Base-by-base conservation (phyloP, 495 filamentous ascomycete species). In the Lichina pygmaea region DNA sequence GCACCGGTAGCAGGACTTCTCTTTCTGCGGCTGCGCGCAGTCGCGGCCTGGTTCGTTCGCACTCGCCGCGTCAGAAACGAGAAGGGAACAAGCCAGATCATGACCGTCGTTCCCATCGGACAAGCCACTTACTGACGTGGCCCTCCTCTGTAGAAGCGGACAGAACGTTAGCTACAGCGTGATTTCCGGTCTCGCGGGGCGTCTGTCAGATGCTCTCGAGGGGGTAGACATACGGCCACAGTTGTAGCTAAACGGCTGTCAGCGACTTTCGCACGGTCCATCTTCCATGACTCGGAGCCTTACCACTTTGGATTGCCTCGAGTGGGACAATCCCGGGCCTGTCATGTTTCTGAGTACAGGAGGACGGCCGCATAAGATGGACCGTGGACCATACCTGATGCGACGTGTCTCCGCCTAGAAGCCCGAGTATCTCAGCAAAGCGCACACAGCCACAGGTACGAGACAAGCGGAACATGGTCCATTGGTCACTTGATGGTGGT, bases 1-100 rank as follows among this genome's bases (percentile, higher is more conserved):
- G 67, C 86, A 95, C 50, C 81, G 76, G 68, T 95, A 97, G 75
- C 89, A 97, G 34, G 80, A 75, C 66, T 93, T 92, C 64, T 93
- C 85, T 71, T 93, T 93, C 41, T 75, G 72, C 37, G 83, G 77
- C 54, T 75, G 71, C 48, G 79, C 77, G 67, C 89, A 97, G 55
- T 97, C 89, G 60, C 91, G 85, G 70, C 78, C 77, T 81, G 53
- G 37, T n/a, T 15, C 39, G 16, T 41, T 17, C 11, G 11, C 34
- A n/a, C 8, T 2, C 11, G 13, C 11, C 2, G 16, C 8, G 46
- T 10, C 17, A 42, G 47, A 44, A 41, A 33, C 38, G 55, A 49
- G 53, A 38, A 13, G 36, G 41, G 36, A 37, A 15, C 43, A 44
- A 0, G 16, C 40, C 12, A 45, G 24, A 24, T 52, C 38, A 54